These are phyloP conservation scores for Paramecium sonneborni DNA, from an alignment of 73 alveolate genomes.

Conservation along the genomic window DNA sequence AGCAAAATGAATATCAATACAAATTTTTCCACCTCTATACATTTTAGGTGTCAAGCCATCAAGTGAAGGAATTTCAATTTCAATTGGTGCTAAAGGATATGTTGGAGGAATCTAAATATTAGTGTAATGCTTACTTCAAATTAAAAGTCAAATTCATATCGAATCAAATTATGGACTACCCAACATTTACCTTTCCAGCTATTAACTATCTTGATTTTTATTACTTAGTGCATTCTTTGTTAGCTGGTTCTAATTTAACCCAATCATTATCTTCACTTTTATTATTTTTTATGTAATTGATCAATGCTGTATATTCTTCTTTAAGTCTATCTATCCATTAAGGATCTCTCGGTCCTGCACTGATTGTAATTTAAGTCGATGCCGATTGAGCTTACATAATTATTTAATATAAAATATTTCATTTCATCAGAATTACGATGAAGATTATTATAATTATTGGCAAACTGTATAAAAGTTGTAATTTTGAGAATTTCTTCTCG, in stretches of 20 bases:
- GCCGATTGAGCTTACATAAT: background rate
- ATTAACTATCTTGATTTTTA: background rate
- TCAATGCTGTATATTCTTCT: slow-evolving; percentile 93
- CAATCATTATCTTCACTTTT: slow-evolving; percentile 95
- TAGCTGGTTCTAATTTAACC: slow-evolving; percentile 91
- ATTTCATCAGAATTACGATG: background rate
- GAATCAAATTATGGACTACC: slow-evolving; percentile 90
- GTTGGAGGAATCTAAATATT: slow-evolving; percentile 87
- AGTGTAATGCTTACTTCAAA: slow-evolving; percentile 70
- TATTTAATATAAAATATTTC: slow-evolving; percentile 3
- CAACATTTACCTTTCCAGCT: slow-evolving; percentile 97
- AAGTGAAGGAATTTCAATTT: slow-evolving; percentile 93
- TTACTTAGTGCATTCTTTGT: slow-evolving; percentile 90
- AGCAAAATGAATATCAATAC: slow-evolving; percentile 97
- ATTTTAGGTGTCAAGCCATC: slow-evolving; percentile 98
- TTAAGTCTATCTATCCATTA: slow-evolving; percentile 95
- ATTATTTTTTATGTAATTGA: slow-evolving; percentile 89
- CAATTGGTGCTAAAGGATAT: slow-evolving; percentile 97
- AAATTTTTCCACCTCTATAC: slow-evolving; percentile 99
- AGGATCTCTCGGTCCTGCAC: slow-evolving; percentile 96
- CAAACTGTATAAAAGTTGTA: background rate
- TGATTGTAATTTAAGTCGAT: slow-evolving; percentile 37
- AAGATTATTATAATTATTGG: background rate
- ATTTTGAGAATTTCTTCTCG: background rate
- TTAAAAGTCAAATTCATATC: slow-evolving; percentile 94